These are phyloP conservation scores for Aspergillus tanneri DNA, from an alignment of 2,329 filamentous ascomycete genomes.

Conservation along the genomic window DNA sequence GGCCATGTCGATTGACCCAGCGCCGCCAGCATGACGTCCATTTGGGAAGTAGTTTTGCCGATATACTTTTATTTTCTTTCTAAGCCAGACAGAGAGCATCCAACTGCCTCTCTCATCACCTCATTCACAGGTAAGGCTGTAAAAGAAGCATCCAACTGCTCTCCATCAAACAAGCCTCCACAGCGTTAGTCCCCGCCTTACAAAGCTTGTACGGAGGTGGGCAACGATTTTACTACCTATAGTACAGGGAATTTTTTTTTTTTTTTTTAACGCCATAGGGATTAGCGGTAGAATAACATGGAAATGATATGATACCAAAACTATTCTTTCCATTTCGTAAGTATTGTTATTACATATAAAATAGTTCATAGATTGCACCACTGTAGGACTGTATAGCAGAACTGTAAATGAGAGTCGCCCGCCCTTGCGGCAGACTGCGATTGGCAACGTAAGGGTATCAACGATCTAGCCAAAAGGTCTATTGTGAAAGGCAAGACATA, in stretches of 20 bases:
- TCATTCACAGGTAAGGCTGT: conserved; percentile 36
- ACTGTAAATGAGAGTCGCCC: no score
- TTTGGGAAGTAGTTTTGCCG: conserved; percentile 35
- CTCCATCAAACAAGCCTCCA: conserved; percentile 37
- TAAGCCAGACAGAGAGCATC: conserved; percentile 42
- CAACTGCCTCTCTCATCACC: conserved; percentile 42
- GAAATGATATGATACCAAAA: no score
- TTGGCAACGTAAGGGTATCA: no score
- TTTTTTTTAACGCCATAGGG: no score
- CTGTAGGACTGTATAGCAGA: no score
- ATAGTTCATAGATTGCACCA: no score
- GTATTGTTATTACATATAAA: no score
- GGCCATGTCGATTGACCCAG: conserved; percentile 16
- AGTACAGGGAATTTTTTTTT: background rate
- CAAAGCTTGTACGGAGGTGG: conserved; percentile 17
- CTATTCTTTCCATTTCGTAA: no score
- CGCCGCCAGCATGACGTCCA: conserved; percentile 10
- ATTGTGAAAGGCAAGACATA: no score
- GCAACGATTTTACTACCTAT: conserved; percentile 13
- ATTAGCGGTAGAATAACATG: no score
- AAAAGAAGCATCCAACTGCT: conserved; percentile 47
- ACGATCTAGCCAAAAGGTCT: no score
- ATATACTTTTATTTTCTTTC: conserved; percentile 33
- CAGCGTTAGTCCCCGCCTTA: conserved; percentile 6
- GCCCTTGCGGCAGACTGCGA: no score